Conservation (phyloP, 352 stramenopile genomes). For the Phytophthora multivora region DNA sequence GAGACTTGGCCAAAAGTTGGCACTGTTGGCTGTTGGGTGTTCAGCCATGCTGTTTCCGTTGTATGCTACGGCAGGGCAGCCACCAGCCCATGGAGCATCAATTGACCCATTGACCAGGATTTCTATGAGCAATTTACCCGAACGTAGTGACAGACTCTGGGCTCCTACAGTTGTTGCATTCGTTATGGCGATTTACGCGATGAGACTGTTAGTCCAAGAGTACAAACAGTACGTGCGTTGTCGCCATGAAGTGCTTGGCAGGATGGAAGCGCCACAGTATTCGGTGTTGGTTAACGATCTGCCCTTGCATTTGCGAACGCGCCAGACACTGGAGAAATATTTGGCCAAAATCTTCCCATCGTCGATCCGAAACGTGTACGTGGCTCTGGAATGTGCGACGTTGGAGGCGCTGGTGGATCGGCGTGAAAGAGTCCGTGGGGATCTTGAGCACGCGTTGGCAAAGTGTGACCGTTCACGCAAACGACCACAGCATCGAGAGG, state of each 20-base stretch:
- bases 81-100: slow-evolving; percentile 14
- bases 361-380: slow-evolving; percentile 64
- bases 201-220: slow-evolving; percentile 63
- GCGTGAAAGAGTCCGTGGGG: slow-evolving; percentile 49
- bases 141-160: slow-evolving; percentile 62
- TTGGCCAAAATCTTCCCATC: slow-evolving; percentile 74
- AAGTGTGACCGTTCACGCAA: slow-evolving; percentile 45
- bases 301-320: slow-evolving; percentile 58
- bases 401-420: slow-evolving; percentile 59
- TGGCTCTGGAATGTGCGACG: slow-evolving; percentile 68
- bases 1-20: slow-evolving; percentile 68
- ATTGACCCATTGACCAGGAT: slow-evolving; percentile 68
- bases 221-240: slow-evolving; percentile 65
- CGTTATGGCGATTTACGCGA: slow-evolving; percentile 56
- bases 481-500: slow-evolving; percentile 55
- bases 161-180: slow-evolving; percentile 58
- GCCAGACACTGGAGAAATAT: slow-evolving; percentile 69
- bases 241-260: slow-evolving; percentile 64
- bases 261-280: slow-evolving; percentile 68
- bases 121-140: slow-evolving; percentile 77
- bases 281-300: slow-evolving; percentile 78
- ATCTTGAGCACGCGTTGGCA: slow-evolving; percentile 61
- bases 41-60: slow-evolving; percentile 70
- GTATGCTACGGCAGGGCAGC: slow-evolving; percentile 75
- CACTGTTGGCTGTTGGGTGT: slow-evolving; percentile 61